Evolutionary conservation across 1,139 yeast species (phyloP).

Genomic region (Saccharomyces uvarum): DNA sequence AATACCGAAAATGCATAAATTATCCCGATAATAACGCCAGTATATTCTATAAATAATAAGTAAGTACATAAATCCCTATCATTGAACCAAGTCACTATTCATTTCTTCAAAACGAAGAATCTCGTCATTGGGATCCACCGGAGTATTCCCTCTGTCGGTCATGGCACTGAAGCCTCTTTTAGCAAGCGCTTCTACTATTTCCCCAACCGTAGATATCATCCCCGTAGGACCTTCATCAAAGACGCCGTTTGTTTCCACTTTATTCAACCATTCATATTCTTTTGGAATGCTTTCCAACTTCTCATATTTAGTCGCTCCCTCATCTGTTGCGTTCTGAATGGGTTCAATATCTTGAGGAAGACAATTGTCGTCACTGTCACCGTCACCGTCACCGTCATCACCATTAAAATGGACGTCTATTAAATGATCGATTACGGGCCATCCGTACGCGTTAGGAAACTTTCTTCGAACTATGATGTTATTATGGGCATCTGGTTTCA

Average conservation of each 20-base stretch:
- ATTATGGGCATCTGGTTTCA: slow-evolving; percentile 92
- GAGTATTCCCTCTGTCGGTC: not conserved
- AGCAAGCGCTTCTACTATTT: slow-evolving; percentile 34
- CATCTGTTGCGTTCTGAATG: not conserved
- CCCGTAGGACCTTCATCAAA: slow-evolving; percentile 71
- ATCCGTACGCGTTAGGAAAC: slow-evolving; percentile 91
- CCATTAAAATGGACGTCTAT: slow-evolving; percentile 51
- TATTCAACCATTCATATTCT: slow-evolving; percentile 63
- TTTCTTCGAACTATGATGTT: slow-evolving; percentile 82
- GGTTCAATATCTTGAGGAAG: not conserved
- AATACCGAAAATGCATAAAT: not conserved
- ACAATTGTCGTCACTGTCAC: not conserved
- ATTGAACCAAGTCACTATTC: slow-evolving; percentile 10
- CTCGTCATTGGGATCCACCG: slow-evolving; percentile 14
- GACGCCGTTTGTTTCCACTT: slow-evolving; percentile 40
- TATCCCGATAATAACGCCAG: slow-evolving; percentile 1
- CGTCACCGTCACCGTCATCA: slow-evolving; percentile 6
- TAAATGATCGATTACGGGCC: slow-evolving; percentile 87
- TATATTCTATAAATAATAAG: slow-evolving; percentile 1
- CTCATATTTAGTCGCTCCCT: not conserved
- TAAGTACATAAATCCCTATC: slow-evolving; percentile 2
- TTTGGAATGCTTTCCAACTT: slow-evolving; percentile 43
- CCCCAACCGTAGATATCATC: slow-evolving; percentile 54
- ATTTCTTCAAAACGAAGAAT: slow-evolving; percentile 15
- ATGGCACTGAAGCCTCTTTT: slow-evolving; percentile 12